A percentile compares a stretch with the other conserved stretches of the same genome.
Conservation (phyloP, 2,329 filamentous ascomycete genomes). For the Xylogone sp. region DNA sequence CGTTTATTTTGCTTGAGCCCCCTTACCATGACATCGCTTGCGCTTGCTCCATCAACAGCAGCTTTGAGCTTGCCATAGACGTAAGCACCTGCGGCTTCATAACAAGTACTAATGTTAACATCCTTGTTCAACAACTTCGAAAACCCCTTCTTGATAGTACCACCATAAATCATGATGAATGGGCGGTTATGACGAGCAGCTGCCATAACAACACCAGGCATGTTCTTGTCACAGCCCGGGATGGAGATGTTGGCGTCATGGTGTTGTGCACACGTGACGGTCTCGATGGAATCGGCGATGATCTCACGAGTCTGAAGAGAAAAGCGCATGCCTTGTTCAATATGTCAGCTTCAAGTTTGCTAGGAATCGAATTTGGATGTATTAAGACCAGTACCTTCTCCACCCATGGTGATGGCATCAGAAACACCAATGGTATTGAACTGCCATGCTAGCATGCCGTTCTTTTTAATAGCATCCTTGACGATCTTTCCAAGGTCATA, state of each 20-base stretch:
- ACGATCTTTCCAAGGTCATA: slow-evolving; percentile 84
- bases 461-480: slow-evolving; percentile 74
- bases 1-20: too few species aligned
- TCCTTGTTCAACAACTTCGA: slow-evolving; percentile 69
- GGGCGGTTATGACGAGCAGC: slow-evolving; percentile 89
- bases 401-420: slow-evolving; percentile 90
- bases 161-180: slow-evolving; percentile 93
- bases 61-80: slow-evolving; percentile 74
- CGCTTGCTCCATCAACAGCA: slow-evolving; percentile 60
- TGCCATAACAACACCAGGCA: slow-evolving; percentile 90
- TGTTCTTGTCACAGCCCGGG: slow-evolving; percentile 96
- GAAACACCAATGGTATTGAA: slow-evolving; percentile 82
- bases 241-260: slow-evolving; percentile 93
- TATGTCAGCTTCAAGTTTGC: slow-evolving; percentile 11
- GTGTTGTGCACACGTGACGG: slow-evolving; percentile 84
- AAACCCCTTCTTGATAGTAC: slow-evolving; percentile 85
- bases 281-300: slow-evolving; percentile 92
- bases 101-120: slow-evolving; percentile 86
- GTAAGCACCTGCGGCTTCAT: slow-evolving; percentile 82
- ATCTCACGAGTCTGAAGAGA: slow-evolving; percentile 87
- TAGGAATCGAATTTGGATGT: neutral
- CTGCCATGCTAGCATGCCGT: slow-evolving; percentile 90
- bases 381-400: slow-evolving; percentile 59
- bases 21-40: slow-evolving; percentile 65
- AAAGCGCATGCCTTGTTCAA: slow-evolving; percentile 77